Evolutionary conservation across 306 rosid genomes (phyloP).

Genomic region (Acmispon strigosus): DNA sequence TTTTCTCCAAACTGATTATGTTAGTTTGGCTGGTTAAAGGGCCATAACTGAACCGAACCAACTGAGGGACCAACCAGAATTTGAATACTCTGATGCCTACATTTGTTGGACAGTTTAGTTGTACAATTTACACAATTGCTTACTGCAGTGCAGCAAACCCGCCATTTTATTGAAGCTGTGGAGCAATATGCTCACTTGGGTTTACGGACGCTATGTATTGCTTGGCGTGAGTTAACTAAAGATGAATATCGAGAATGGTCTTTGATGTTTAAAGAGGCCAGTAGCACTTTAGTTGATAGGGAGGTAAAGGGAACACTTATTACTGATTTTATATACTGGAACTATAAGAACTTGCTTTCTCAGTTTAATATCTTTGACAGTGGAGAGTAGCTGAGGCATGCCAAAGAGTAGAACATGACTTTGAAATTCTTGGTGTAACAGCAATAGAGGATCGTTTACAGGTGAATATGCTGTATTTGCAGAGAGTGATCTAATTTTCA

Average conservation of each 20-base stretch:
- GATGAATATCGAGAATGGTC: conserved; percentile 90
- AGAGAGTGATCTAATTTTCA: background rate
- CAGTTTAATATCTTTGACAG: conserved; percentile 44
- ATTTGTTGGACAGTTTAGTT: conserved; percentile 5
- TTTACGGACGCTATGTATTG: conserved; percentile 83
- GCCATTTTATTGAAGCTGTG: conserved; percentile 78
- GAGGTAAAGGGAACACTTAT: conserved; percentile 59
- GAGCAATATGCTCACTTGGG: conserved; percentile 95
- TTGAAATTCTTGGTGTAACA: conserved; percentile 92
- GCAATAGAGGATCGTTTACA: conserved; percentile 99
- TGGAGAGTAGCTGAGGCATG: conserved; percentile 98
- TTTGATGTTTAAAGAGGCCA: conserved; percentile 88
- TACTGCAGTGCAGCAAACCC: conserved; percentile 87
- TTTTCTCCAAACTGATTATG: conserved; percentile 7
- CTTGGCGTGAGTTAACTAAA: conserved; percentile 83
- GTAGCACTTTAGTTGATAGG: conserved; percentile 88
- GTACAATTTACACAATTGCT: background rate
- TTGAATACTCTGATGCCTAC: background rate
- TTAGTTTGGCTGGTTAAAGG: background rate
- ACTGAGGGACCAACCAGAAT: background rate
- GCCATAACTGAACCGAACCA: conserved; percentile 1
- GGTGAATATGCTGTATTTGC: conserved; percentile 44
- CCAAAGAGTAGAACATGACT: conserved; percentile 81
- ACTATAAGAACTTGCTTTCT: background rate
- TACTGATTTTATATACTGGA: conserved; percentile 3